Base-by-base conservation (phyloP, 768 basidiomycete species). In the Gloeostereum incarnatum region DNA sequence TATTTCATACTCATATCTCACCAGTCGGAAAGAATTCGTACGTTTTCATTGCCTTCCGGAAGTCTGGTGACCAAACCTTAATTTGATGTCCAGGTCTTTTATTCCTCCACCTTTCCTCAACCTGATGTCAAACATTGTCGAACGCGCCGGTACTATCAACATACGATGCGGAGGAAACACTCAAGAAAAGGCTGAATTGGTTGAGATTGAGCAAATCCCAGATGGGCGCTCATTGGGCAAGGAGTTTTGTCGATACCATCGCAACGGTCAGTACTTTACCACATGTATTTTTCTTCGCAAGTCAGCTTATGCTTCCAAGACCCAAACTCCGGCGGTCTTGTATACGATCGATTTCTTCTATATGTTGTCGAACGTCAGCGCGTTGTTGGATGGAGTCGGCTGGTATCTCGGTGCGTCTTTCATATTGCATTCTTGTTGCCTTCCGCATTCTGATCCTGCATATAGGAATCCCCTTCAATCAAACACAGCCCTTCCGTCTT, bases 121-220 rank as follows among this genome's bases (percentile, higher is more conserved):
- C 31, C 33, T 51, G 3, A 9, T 49, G 31, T 37, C 48, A 4
- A 51, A 73, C 40, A 62, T 80, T n/a, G 61, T 57, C 24, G 60
- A 65, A 38, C 64, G 78, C 21, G 68, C 66, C 2, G 75, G 74
- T 4, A 49, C 52, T 7, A 69, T 74, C 9, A 57, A 67, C 9
- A 48, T 76, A 13, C 65, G 78, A 20, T 51, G 77, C 9, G 76
- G 77, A 5, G 77, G 77, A 13, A 80, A 79, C 49, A 69, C 71
- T 0, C 78, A 79, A 48, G 78, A 79, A 41, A 60, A 51, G 5
- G 68, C 63, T 11, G 43, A 54, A 30, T 49, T 58, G 45, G 65
- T 62, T 10, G 51, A 52, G n/a, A n/a, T n/a, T n/a, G n/a, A n/a
- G n/a, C n/a, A n/a, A n/a, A n/a, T n/a, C n/a, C n/a, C n/a, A n/a